These are phyloP conservation scores for Mycena vulgaris DNA, from an alignment of 768 basidiomycete species.

Conservation along the genomic window DNA sequence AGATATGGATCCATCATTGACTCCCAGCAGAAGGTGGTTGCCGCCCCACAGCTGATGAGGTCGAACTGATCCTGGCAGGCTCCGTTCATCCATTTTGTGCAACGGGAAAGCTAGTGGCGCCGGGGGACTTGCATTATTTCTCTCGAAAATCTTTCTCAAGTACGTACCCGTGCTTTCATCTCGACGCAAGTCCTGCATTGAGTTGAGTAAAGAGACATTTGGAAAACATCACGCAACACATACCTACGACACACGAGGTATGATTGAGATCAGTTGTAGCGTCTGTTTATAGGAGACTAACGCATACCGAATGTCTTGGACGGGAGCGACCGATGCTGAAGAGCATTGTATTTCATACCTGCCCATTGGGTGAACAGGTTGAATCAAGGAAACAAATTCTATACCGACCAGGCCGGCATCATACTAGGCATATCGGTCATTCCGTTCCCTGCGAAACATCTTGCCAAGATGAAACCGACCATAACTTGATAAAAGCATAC, in stretches of 20 bases:
- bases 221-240: no score
- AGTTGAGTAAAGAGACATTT: background rate
- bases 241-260: no score
- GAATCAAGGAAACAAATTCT: background rate
- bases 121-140: background rate
- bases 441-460: constrained; percentile 54
- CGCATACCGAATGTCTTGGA: constrained; percentile 52
- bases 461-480: no score
- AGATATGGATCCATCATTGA: constrained; percentile 45
- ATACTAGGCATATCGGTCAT: constrained; percentile 50
- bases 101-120: constrained; percentile 57
- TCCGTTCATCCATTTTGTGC: constrained; percentile 54
- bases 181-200: constrained; percentile 53
- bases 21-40: constrained; percentile 56
- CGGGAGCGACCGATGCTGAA: constrained; percentile 43
- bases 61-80: constrained; percentile 62
- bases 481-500: constrained; percentile 40
- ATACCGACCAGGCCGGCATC: constrained; percentile 18
- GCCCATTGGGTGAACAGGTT: background rate
- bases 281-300: constrained; percentile 8
- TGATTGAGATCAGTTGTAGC: no score
- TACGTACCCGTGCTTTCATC: constrained; percentile 58
- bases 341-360: constrained; percentile 63
- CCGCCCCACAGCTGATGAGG: constrained; percentile 57
- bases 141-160: background rate